Evolutionary conservation across 306 rosid species (phyloP).

Genomic region (Elaeagnus macrophylla): DNA sequence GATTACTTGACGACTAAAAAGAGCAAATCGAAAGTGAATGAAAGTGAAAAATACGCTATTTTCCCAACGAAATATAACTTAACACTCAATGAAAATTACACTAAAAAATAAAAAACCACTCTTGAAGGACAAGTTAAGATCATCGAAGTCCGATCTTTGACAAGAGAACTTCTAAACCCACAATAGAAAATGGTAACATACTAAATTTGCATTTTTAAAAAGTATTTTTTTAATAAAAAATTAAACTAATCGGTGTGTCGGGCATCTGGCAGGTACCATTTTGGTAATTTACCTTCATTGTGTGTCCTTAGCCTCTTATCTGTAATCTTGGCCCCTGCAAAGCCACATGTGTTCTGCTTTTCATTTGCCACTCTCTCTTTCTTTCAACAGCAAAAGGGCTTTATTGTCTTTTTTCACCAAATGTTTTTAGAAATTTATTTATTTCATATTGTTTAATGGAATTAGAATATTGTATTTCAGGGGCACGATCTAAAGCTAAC

Average conservation of each 20-base stretch:
- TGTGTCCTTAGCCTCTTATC: conserved; percentile 13
- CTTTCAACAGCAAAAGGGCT: not conserved
- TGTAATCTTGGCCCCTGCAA: not conserved
- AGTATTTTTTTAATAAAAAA: not conserved
- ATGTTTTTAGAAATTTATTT: not conserved
- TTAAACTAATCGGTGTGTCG: not conserved
- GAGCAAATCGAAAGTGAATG: not conserved
- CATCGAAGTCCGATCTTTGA: not conserved
- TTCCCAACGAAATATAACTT: not conserved
- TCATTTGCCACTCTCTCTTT: not conserved
- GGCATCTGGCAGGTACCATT: conserved; percentile 1
- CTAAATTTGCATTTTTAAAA: not conserved
- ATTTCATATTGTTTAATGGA: not conserved
- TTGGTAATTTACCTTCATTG: conserved; percentile 7
- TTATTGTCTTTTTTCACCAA: conserved; percentile 3
- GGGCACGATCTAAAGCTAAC: too few relatives aligned
- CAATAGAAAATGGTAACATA: not conserved
- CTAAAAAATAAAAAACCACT: not conserved
- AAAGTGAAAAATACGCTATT: not conserved
- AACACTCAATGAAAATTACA: not conserved
- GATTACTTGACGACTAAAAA: not conserved
- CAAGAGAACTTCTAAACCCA: not conserved
- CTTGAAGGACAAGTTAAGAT: conserved; percentile 12
- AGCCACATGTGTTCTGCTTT: not conserved
- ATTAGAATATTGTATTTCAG: too few relatives aligned